These are phyloP conservation scores for Butyriboletus appendiculatus DNA, from an alignment of 1,284 basidiomycete species.

Conservation along the genomic window DNA sequence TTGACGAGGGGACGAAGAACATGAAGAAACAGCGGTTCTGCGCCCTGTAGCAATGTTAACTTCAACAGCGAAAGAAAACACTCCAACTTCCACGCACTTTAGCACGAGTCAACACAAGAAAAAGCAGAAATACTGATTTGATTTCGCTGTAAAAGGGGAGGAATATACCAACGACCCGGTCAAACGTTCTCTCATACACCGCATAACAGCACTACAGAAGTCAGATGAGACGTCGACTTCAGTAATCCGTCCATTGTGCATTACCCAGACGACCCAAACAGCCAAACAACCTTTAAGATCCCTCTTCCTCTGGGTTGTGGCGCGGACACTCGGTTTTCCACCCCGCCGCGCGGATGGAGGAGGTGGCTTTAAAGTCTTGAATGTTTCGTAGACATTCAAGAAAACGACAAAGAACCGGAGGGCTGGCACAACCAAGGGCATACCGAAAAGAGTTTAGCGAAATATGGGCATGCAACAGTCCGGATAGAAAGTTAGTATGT, in stretches of 20 bases:
- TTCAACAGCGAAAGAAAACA: conserved; percentile 2
- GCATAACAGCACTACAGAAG: conserved; percentile 57
- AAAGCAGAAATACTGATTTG: conserved; percentile 68
- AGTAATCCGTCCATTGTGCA: conserved; percentile 25
- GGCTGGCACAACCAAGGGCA: conserved; percentile 68
- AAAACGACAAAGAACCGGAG: conserved; percentile 71
- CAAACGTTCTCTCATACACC: conserved; percentile 63
- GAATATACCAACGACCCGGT: conserved; percentile 63
- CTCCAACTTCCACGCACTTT: conserved; percentile 50
- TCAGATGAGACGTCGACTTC: conserved; percentile 18
- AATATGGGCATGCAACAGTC: conserved; percentile 11
- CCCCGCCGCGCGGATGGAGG: conserved; percentile 59
- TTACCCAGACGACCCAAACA: conserved; percentile 83
- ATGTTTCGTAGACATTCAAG: conserved; percentile 79
- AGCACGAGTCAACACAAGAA: conserved; percentile 72
- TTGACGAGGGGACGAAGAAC: conserved; percentile 69
- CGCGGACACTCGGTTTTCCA: conserved; percentile 62
- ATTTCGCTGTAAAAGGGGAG: conserved; percentile 80
- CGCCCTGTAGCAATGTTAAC: conserved; percentile 51
- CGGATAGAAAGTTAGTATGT: not conserved
- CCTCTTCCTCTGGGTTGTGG: conserved; percentile 71
- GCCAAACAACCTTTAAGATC: conserved; percentile 81
- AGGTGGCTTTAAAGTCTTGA: conserved; percentile 74
- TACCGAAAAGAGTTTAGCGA: conserved; percentile 30
- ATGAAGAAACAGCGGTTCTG: conserved; percentile 77